Evolutionary conservation across 768 basidiomycete genomes (phyloP), one percentile per base, ranked within the genome.

Genomic region (Suillus americanus): DNA sequence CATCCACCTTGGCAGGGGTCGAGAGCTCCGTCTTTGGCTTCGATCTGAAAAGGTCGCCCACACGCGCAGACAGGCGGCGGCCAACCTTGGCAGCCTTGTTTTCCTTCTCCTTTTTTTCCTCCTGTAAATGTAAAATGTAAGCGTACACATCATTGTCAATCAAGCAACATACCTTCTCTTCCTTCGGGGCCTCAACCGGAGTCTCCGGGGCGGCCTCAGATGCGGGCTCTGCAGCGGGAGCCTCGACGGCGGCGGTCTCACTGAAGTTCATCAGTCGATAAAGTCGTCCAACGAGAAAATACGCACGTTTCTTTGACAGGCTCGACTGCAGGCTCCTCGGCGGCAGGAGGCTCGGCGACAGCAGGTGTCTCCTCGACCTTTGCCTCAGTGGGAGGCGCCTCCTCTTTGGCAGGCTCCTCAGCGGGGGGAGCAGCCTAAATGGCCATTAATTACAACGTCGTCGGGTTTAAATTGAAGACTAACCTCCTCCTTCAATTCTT

Each of bases 1-100:
- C 92, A 67, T 94, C 90, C 64, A 95, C 91, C 83, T 94, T 95
- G 54, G 92, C 83, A 63, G 93, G 86, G 7, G 88, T 73, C 13
- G 82, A 73, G 41, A 87, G 85, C 73, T 91, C 89, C 16, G 79
- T 69, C 79, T 87, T 91, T 74, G 82, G 80, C 81, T 85, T 91
- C 62, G 83, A 57, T 83, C 89, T 94, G 87, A 96, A 92, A 78
- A 96, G 85, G 61, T 90, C 90, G 61, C 84, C 85, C 50, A 97
- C 87, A 25, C 92, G 92, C 30, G 90, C 85, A 51, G 95, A 96
- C 65, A 97, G 79, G 67, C 94, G 92, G 67, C 94, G 93, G 62
- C 85, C 80, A 64, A 93, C 87, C 77, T 95, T 95, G 64, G 73
- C 62, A 18, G 82, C 79, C 76, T 83, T 86, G 69, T 69, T 72